Percentiles rank a stretch among this genome's conserved stretches.
Conservation (phyloP, 768 basidiomycete species). For the Dacryopinax spathularia region DNA sequence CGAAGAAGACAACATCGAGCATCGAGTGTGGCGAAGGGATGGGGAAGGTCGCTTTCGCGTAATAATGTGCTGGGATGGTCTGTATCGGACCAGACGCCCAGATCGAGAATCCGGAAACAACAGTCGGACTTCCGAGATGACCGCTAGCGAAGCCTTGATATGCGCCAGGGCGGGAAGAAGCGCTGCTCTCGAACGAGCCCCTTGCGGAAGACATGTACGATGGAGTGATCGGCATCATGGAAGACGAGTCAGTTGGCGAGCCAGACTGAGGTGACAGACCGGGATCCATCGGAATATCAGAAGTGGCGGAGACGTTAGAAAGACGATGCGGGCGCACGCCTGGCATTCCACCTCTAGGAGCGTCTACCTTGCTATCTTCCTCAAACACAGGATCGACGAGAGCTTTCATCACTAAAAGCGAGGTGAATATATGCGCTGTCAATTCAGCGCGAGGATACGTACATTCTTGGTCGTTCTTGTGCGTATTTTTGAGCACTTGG, state of each 20-base stretch:
- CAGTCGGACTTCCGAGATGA: background rate
- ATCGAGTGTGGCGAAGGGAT: conserved; percentile 1
- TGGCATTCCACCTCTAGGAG: background rate
- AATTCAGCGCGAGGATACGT: background rate
- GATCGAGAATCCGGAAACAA: background rate
- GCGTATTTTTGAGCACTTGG: conserved; percentile 23
- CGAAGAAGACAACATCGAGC: conserved; percentile 10
- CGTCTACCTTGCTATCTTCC: background rate
- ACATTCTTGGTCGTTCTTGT: conserved; percentile 15
- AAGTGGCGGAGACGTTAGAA: conserved; percentile 1
- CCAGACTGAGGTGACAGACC: background rate
- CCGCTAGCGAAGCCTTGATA: background rate
- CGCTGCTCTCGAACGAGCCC: conserved; percentile 2
- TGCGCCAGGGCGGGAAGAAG: background rate
- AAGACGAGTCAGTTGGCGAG: background rate
- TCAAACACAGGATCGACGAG: background rate
- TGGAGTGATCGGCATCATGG: conserved; percentile 3
- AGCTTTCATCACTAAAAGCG: background rate
- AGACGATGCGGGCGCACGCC: conserved; percentile 4
- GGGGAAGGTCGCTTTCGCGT: background rate
- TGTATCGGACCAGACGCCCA: background rate
- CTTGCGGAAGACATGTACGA: conserved; percentile 1
- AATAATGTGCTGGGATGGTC: background rate
- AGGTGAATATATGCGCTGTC: background rate
- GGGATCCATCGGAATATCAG: background rate